A percentile compares a stretch with the other conserved stretches of the same genome.
phyloP scores from a whole-genome alignment of 2,329 filamentous ascomycete genomes.

The Rhexocercosporidium sp. region DNA sequence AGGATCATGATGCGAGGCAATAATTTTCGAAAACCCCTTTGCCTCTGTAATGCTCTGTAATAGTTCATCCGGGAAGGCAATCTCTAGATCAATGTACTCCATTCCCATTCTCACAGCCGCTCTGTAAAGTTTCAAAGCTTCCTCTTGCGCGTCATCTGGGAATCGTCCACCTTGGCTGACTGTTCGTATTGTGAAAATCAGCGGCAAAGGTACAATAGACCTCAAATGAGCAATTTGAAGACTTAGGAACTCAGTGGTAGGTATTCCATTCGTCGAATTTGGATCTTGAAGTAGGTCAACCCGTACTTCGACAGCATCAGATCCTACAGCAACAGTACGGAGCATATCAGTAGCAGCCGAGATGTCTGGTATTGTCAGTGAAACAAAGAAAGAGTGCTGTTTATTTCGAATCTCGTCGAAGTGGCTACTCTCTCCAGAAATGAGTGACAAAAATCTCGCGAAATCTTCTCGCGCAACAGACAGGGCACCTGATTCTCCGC shows the following conservation, averaged over 20 bases:
- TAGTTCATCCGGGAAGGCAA: conserved; percentile 80
- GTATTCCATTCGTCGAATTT: conserved; percentile 55
- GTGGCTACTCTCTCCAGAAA: conserved; percentile 67
- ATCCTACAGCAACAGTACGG: conserved; percentile 77
- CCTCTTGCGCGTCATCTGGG: conserved; percentile 74
- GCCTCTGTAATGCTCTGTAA: conserved; percentile 69
- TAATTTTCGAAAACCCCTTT: conserved; percentile 78
- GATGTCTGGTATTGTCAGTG: conserved; percentile 82
- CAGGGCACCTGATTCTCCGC: conserved; percentile 43
- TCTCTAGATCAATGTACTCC: conserved; percentile 93
- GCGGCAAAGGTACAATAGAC: conserved; percentile 71
- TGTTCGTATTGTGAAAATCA: conserved; percentile 93
- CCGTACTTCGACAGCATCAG: conserved; percentile 92
- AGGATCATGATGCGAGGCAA: conserved; percentile 95
- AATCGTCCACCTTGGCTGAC: conserved; percentile 86
- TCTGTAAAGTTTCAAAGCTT: conserved; percentile 75
- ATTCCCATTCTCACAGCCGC: conserved; percentile 82
- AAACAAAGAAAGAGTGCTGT: conserved; percentile 88
- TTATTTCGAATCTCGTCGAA: conserved; percentile 63
- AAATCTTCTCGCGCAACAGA: conserved; percentile 63
- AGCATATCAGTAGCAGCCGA: conserved; percentile 67
- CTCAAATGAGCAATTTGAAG: conserved; percentile 83
- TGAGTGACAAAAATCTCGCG: conserved; percentile 70
- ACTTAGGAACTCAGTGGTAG: conserved; percentile 75
- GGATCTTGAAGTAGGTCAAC: conserved; percentile 85